Evolutionary conservation across 2,329 filamentous ascomycete species (phyloP).

Genomic region (Drechslera avenae): DNA sequence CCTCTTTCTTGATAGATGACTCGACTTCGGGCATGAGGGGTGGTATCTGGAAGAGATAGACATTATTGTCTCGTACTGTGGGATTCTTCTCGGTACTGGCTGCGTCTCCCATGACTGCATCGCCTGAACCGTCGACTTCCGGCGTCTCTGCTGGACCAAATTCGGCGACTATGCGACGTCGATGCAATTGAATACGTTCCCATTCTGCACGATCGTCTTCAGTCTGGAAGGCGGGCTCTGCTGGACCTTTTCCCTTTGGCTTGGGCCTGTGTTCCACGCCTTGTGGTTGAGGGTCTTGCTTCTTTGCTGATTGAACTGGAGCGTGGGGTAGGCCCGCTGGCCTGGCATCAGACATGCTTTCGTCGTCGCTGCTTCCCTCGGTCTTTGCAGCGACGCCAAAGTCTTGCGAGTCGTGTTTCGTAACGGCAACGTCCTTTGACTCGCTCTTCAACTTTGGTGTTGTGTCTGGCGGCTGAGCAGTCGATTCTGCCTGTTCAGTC

Average conservation of each 20-base stretch:
- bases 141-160: constrained; percentile 47
- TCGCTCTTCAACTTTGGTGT: constrained; percentile 49
- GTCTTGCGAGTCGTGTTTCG: too few relatives aligned
- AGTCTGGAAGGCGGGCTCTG: constrained; percentile 56
- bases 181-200: constrained; percentile 54
- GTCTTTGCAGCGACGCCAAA: constrained; percentile 61
- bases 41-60: constrained; percentile 69
- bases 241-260: constrained; percentile 18
- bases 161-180: constrained; percentile 54
- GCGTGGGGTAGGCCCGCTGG: constrained; percentile 27
- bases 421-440: constrained; percentile 49
- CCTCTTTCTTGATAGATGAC: constrained; percentile 43
- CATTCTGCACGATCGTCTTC: constrained; percentile 59
- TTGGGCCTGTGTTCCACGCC: constrained; percentile 40
- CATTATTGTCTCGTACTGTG: constrained; percentile 55
- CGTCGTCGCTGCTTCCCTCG: constrained; percentile 59
- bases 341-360: constrained; percentile 38
- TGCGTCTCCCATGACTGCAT: constrained; percentile 45
- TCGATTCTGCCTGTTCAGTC: constrained; percentile 41
- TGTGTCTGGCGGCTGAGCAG: constrained; percentile 25
- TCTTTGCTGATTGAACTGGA: constrained; percentile 18
- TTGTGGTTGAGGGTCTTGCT: constrained; percentile 41
- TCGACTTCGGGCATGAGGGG: constrained; percentile 64
- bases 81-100: constrained; percentile 24
- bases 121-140: constrained; percentile 49